phyloP scores from a whole-genome alignment of 768 basidiomycete species.

The Kwoniella dendrophila region DNA sequence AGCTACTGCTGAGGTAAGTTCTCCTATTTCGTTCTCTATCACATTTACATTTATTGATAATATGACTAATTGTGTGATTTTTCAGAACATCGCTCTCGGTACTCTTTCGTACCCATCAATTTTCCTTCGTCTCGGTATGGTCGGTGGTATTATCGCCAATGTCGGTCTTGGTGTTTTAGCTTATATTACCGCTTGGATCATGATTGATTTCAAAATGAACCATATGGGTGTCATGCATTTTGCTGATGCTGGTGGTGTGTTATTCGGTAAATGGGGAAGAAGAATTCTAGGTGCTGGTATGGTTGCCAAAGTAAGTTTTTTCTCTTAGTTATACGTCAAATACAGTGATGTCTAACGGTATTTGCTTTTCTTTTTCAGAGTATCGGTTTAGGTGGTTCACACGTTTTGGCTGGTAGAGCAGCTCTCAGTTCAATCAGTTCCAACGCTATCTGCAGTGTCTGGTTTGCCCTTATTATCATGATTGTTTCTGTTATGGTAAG shows the following conservation, averaged over 20 bases:
- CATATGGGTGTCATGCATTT: conserved; percentile 39
- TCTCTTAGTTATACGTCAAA: background rate
- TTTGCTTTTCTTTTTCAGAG: conserved; percentile 12
- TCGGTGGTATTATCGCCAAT: conserved; percentile 37
- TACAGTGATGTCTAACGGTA: background rate
- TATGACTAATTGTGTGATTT: background rate
- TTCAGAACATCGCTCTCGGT: conserved; percentile 38
- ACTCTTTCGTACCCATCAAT: conserved; percentile 40
- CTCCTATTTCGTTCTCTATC: background rate
- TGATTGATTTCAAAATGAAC: conserved; percentile 43
- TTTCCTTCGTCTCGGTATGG: conserved; percentile 39
- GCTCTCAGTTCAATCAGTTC: conserved; percentile 26
- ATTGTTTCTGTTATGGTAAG: conserved; percentile 33
- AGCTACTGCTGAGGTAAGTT: conserved; percentile 35
- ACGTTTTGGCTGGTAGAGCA: conserved; percentile 36
- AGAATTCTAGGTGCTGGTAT: conserved; percentile 31
- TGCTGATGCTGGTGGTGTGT: conserved; percentile 34
- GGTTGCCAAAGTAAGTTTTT: conserved; percentile 31
- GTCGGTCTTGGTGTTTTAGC: conserved; percentile 31
- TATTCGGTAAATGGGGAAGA: conserved; percentile 35
- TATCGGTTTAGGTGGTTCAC: conserved; percentile 36
- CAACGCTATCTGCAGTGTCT: conserved; percentile 39
- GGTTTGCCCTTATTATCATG: conserved; percentile 31
- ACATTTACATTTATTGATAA: background rate
- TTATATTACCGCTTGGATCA: conserved; percentile 38